These are phyloP conservation scores for Passalora sequoiae DNA, from an alignment of 2,329 filamentous ascomycete species.

Conservation along the genomic window DNA sequence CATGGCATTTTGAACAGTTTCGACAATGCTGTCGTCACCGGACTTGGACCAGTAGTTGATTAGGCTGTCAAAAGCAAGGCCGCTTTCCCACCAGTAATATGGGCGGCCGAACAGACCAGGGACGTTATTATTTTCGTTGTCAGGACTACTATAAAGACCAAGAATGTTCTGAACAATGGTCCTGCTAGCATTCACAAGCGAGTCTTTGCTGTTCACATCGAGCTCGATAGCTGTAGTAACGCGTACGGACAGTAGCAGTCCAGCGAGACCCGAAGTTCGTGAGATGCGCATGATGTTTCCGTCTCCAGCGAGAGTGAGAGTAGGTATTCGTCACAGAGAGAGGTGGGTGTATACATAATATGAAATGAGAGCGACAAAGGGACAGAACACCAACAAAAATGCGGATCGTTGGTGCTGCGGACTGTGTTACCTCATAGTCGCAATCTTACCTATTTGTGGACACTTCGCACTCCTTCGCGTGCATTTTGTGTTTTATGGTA, in stretches of 20 bases:
- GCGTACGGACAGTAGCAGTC: slow-evolving; percentile 9
- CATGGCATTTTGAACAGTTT: slow-evolving; percentile 55
- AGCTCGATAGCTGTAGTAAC: slow-evolving; percentile 14
- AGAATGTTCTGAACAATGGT: slow-evolving; percentile 19
- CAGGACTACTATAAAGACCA: slow-evolving; percentile 16
- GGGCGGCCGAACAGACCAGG: slow-evolving; percentile 25
- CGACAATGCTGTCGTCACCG: slow-evolving; percentile 57
- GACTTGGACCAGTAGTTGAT: slow-evolving; percentile 66
- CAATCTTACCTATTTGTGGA: slow-evolving; percentile 1
- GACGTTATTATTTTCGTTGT: slow-evolving; percentile 6
- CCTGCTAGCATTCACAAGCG: slow-evolving; percentile 13
- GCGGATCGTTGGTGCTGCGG: too few relatives aligned
- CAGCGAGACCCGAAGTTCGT: slow-evolving; percentile 4
- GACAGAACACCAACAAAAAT: too few relatives aligned
- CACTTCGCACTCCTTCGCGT: neutral
- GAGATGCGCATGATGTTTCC: slow-evolving; percentile 12
- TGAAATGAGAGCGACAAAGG: neutral
- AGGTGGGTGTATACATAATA: neutral
- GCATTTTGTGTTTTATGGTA: neutral
- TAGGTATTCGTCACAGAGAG: too few relatives aligned
- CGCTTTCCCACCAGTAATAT: slow-evolving; percentile 59
- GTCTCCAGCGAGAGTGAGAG: too few relatives aligned
- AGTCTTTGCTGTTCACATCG: slow-evolving; percentile 12
- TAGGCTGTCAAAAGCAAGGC: slow-evolving; percentile 62
- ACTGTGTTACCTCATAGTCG: too few relatives aligned